Percentiles rank a stretch among this genome's conserved stretches.
Evolutionary conservation across 192 early-diverging fungal genomes (phyloP).

Genomic region (Coemansia sp.): DNA sequence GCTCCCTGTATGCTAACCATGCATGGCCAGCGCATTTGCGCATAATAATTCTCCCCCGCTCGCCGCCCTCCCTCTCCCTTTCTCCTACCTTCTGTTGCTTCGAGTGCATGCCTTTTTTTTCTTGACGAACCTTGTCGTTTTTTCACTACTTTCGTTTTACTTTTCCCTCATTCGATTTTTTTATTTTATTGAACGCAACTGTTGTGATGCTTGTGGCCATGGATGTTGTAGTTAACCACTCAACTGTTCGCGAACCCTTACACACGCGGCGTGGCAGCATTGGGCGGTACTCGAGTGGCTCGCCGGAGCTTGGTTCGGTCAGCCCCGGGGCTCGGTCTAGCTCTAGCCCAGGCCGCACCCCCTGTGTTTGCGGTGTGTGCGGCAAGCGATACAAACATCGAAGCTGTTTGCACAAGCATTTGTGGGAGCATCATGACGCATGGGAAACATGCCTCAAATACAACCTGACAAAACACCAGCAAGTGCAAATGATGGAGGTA

Average conservation of each 20-base stretch:
- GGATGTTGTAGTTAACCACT: conserved; percentile 25
- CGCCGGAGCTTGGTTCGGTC: conserved; percentile 37
- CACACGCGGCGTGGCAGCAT: conserved; percentile 27
- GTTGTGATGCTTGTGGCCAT: neutral
- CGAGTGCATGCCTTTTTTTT: neutral
- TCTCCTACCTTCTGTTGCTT: neutral
- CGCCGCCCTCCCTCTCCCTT: neutral
- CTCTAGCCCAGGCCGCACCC: conserved; percentile 42
- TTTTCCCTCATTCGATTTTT: no score
- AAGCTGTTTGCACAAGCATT: conserved; percentile 60
- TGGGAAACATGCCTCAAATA: conserved; percentile 62
- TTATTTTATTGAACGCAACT: conserved; percentile 4
- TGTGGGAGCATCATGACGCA: conserved; percentile 64
- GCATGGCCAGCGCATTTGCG: conserved; percentile 2
- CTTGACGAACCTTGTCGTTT: conserved; percentile 1
- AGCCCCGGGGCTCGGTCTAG: conserved; percentile 38
- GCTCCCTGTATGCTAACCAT: conserved; percentile 3
- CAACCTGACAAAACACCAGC: conserved; percentile 63
- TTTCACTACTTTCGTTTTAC: conserved; percentile 6
- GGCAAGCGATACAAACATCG: conserved; percentile 63
- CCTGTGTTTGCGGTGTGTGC: conserved; percentile 56
- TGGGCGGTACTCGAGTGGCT: conserved; percentile 36
- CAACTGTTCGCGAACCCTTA: conserved; percentile 13
- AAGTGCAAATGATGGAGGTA: conserved; percentile 68
- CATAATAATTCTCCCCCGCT: neutral